Percentiles rank a stretch among this genome's conserved stretches.
Evolutionary conservation across 352 stramenopile genomes (phyloP).

Genomic region (Phytophthora europaea): DNA sequence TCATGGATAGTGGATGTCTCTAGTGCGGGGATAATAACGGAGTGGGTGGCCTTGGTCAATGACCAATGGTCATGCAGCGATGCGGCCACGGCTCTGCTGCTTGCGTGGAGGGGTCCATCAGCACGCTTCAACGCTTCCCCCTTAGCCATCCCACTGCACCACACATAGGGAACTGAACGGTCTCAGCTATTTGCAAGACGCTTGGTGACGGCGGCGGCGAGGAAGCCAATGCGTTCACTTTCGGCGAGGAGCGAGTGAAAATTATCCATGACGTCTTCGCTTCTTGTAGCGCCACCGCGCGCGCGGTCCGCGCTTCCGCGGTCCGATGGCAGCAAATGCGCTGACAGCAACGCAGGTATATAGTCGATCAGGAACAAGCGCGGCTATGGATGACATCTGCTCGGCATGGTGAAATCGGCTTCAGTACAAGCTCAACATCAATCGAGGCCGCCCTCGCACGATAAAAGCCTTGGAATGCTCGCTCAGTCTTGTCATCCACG

Average conservation of each 20-base stretch:
- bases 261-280: background rate
- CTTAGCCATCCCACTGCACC: constrained; percentile 10
- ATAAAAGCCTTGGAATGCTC: too few relatives aligned
- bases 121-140: constrained; percentile 6
- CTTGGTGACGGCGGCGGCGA: background rate
- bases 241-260: background rate
- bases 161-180: constrained; percentile 12
- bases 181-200: constrained; percentile 7
- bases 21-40: constrained; percentile 6
- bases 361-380: background rate
- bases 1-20: constrained; percentile 17
- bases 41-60: constrained; percentile 18
- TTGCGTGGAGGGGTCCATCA: constrained; percentile 25
- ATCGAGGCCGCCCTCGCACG: too few relatives aligned
- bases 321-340: background rate
- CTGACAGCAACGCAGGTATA: background rate
- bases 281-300: background rate
- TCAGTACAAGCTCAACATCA: background rate
- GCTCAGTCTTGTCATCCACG: too few relatives aligned
- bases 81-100: constrained; percentile 15
- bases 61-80: too few relatives aligned
- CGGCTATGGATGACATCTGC: background rate
- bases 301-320: too few relatives aligned
- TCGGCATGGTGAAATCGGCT: background rate
- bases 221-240: background rate